Percentiles rank a stretch among this genome's conserved stretches.
phyloP scores from a whole-genome alignment of 441 rosid genomes.

The Corymbia citriodora region DNA sequence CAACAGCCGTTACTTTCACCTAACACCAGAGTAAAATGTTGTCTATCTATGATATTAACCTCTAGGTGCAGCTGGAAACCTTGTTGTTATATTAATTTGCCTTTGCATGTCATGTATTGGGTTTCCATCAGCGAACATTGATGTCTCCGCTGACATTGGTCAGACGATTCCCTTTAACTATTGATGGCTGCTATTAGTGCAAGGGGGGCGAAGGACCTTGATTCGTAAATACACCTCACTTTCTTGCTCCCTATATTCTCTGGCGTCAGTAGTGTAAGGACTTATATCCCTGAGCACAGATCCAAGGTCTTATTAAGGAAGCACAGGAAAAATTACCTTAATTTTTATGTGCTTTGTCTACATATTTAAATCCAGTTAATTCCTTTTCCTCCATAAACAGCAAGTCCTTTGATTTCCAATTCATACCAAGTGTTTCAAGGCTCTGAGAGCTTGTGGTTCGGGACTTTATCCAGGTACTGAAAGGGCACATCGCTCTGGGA shows the following conservation, averaged over 20 bases:
- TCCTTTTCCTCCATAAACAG: not conserved
- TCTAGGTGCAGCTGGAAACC: not conserved
- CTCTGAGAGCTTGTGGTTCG: not conserved
- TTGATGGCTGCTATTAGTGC: not conserved
- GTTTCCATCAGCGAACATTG: not conserved
- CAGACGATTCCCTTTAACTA: not conserved
- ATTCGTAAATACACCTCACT: not conserved
- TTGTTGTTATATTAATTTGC: not conserved
- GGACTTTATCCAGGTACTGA: conserved; percentile 54
- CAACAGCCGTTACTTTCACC: not conserved
- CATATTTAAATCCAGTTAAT: not conserved
- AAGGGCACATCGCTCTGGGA: conserved; percentile 89
- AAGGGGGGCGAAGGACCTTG: not conserved
- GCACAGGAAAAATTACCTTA: not conserved
- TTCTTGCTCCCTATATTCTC: not conserved
- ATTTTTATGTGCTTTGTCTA: not conserved
- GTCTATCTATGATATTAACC: not conserved
- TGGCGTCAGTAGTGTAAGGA: not conserved
- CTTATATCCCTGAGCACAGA: not conserved
- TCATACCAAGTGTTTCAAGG: not conserved
- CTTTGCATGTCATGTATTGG: not conserved
- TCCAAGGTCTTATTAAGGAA: not conserved
- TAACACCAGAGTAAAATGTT: not conserved
- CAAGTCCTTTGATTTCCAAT: not conserved
- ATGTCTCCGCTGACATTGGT: not conserved